These are phyloP conservation scores for Geosiphon pyriformis DNA, from an alignment of 192 early-diverging fungal species.

Conservation along the genomic window DNA sequence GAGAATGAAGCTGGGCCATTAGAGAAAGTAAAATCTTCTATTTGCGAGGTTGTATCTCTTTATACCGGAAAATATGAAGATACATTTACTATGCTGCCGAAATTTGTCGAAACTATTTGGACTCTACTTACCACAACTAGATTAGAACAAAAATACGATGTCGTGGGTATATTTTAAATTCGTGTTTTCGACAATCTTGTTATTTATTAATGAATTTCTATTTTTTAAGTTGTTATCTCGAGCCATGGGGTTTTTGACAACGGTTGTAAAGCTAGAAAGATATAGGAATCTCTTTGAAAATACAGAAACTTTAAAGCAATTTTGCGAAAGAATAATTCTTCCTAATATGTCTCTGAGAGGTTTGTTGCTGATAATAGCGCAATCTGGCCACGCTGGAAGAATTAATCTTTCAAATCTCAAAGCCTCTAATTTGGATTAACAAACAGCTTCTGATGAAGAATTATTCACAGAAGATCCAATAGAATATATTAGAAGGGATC, in stretches of 20 bases:
- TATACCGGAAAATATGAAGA: conserved; percentile 91
- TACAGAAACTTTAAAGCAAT: conserved; percentile 62
- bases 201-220: neutral
- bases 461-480: conserved; percentile 96
- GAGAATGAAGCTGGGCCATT: conserved; percentile 80
- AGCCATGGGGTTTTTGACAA: conserved; percentile 84
- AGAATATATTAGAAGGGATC: conserved; percentile 87
- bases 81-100: conserved; percentile 70
- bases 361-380: too few relatives aligned
- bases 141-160: conserved; percentile 71
- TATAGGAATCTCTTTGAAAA: conserved; percentile 71
- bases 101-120: conserved; percentile 90
- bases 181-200: neutral
- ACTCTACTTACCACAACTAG: conserved; percentile 72
- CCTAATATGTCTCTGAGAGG: conserved; percentile 86
- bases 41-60: conserved; percentile 87
- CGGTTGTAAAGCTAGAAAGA: conserved; percentile 71
- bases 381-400: too few relatives aligned
- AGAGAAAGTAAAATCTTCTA: conserved; percentile 87
- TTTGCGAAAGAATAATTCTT: conserved; percentile 88
- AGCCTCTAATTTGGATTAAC: too few relatives aligned
- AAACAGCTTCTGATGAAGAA: conserved; percentile 76
- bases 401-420: too few relatives aligned
- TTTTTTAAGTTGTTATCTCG: conserved; percentile 71
- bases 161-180: too few relatives aligned